phyloP scores from a whole-genome alignment of 2,329 filamentous ascomycete species.

The Aspergillus terreus region DNA sequence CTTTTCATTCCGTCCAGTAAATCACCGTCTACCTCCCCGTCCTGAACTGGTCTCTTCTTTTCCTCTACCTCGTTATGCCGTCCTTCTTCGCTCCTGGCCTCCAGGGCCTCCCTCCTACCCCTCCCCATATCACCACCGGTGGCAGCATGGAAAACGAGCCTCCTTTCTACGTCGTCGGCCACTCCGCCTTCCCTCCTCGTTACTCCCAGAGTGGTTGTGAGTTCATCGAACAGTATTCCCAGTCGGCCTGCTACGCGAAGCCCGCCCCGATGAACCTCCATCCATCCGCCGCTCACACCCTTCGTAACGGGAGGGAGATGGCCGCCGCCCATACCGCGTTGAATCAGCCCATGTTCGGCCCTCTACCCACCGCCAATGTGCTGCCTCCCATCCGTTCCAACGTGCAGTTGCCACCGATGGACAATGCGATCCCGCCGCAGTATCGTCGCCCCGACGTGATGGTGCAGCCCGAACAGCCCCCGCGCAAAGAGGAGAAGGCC shows the following conservation, averaged over 20 bases:
- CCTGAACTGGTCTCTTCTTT: conserved; percentile 28
- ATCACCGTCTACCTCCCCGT: conserved; percentile 34
- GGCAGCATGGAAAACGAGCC: conserved; percentile 37
- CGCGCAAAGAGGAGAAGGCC: conserved; percentile 60
- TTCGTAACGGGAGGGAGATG: conserved; percentile 34
- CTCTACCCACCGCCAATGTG: conserved; percentile 30
- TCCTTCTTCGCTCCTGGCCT: conserved; percentile 40
- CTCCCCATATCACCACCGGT: conserved; percentile 37
- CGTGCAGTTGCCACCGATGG: conserved; percentile 39
- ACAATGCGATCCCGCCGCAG: conserved; percentile 38
- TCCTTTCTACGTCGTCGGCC: conserved; percentile 36
- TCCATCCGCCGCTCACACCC: conserved; percentile 24
- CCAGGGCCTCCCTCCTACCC: conserved; percentile 41
- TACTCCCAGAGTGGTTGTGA: conserved; percentile 43
- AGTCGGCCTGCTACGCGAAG: conserved; percentile 39
- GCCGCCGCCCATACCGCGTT: conserved; percentile 18
- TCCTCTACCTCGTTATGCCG: conserved; percentile 32
- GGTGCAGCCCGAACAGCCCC: conserved; percentile 32
- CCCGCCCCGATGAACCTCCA: conserved; percentile 32
- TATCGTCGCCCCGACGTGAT: conserved; percentile 40
- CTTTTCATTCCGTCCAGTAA: conserved; percentile 15
- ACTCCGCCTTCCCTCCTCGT: conserved; percentile 39
- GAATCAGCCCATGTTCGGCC: conserved; percentile 34
- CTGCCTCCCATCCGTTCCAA: conserved; percentile 41
- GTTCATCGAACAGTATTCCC: conserved; percentile 45